phyloP scores from a whole-genome alignment of 345 rosid species.

The Syzygium grande region DNA sequence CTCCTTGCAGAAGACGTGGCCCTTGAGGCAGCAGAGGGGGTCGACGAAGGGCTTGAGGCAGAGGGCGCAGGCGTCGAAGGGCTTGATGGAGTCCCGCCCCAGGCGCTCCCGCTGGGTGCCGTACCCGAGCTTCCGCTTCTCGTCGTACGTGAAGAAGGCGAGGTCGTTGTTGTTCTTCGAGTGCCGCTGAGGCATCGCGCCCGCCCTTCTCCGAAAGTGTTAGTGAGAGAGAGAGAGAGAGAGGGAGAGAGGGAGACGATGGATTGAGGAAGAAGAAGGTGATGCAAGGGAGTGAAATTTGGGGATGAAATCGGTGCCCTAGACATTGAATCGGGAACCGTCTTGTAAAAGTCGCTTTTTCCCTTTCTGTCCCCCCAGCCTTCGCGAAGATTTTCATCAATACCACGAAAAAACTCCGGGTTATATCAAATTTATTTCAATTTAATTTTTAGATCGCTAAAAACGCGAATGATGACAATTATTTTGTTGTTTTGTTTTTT shows the following conservation, averaged over 20 bases:
- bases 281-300: background rate
- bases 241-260: background rate
- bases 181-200: slow-evolving; percentile 69
- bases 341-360: background rate
- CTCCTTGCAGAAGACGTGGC: slow-evolving; percentile 86
- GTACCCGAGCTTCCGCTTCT: slow-evolving; percentile 87
- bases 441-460: too few species aligned
- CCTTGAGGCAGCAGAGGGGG: slow-evolving; percentile 88
- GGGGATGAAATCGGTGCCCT: background rate
- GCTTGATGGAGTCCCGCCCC: slow-evolving; percentile 91
- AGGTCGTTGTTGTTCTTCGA: slow-evolving; percentile 96
- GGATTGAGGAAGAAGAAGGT: background rate
- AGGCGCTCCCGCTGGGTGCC: slow-evolving; percentile 96
- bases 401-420: too few species aligned
- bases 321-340: background rate
- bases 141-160: slow-evolving; percentile 96
- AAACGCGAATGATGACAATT: too few species aligned
- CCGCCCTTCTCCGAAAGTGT: too few species aligned
- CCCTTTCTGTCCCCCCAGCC: background rate
- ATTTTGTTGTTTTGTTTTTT: too few species aligned
- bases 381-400: background rate
- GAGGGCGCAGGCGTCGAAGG: slow-evolving; percentile 90
- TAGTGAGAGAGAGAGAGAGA: background rate
- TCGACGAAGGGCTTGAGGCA: slow-evolving; percentile 87
- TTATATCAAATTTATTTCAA: too few species aligned